These are phyloP conservation scores for Trichosporon asahii DNA, from an alignment of 1,284 basidiomycete species.

Conservation along the genomic window DNA sequence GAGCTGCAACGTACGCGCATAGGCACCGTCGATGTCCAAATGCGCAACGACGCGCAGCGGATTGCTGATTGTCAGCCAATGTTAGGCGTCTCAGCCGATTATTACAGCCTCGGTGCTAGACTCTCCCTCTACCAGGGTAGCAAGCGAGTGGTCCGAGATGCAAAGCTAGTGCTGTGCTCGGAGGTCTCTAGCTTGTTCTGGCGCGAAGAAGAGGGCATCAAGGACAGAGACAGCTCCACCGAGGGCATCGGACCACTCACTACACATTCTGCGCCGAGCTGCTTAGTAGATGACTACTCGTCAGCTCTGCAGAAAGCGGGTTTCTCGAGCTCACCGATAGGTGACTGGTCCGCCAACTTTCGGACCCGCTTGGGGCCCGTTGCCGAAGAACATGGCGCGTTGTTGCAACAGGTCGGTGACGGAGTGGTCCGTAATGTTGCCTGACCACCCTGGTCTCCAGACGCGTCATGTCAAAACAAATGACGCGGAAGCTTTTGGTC, in stretches of 20 bases:
- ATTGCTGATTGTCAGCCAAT: constrained; percentile 29
- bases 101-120: too few relatives aligned
- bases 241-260: not conserved
- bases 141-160: too few relatives aligned
- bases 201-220: too few relatives aligned
- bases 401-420: not conserved
- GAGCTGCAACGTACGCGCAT: constrained; percentile 57
- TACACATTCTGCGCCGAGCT: not conserved
- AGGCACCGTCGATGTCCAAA: constrained; percentile 91
- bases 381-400: constrained; percentile 8
- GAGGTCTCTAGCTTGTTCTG: too few relatives aligned
- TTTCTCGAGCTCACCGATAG: not conserved
- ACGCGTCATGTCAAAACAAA: not conserved
- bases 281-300: not conserved
- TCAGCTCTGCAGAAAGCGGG: not conserved
- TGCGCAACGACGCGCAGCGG: constrained; percentile 65
- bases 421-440: not conserved
- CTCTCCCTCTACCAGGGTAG: too few relatives aligned
- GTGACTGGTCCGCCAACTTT: not conserved
- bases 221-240: too few relatives aligned
- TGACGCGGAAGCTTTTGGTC: not conserved
- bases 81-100: not conserved
- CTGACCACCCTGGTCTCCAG: not conserved
- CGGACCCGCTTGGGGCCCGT: not conserved
- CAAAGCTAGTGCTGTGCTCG: too few relatives aligned